phyloP scores from a whole-genome alignment of 2,329 filamentous ascomycete genomes.

The Cadophora malorum region DNA sequence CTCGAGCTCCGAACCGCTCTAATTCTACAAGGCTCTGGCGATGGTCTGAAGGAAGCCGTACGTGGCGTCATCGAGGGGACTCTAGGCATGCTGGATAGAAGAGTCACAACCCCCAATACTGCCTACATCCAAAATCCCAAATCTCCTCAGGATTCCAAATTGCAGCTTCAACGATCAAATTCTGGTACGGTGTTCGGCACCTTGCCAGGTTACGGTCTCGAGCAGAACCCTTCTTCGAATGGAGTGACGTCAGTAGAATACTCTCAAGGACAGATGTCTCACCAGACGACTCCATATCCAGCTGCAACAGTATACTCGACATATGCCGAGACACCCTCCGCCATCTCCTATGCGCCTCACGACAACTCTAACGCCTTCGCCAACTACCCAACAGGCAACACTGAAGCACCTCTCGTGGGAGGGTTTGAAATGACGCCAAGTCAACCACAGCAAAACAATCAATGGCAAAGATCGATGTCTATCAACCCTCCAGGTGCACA shows the following conservation, averaged over 20 bases:
- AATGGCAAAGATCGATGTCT: slow-evolving; percentile 35
- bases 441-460: slow-evolving; percentile 45
- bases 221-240: slow-evolving; percentile 23
- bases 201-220: slow-evolving; percentile 28
- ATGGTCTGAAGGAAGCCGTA: slow-evolving; percentile 55
- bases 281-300: slow-evolving; percentile 43
- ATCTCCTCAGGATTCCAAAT: slow-evolving; percentile 23
- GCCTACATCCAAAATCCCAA: slow-evolving; percentile 32
- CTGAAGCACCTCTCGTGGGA: slow-evolving; percentile 39
- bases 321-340: slow-evolving; percentile 38
- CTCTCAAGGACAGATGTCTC: slow-evolving; percentile 35
- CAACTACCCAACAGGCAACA: slow-evolving; percentile 29
- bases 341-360: slow-evolving; percentile 37
- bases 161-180: slow-evolving; percentile 14
- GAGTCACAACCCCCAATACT: slow-evolving; percentile 49
- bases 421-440: slow-evolving; percentile 39
- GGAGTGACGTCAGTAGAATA: slow-evolving; percentile 22
- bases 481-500: slow-evolving; percentile 36
- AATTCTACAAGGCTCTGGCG: slow-evolving; percentile 51
- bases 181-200: slow-evolving; percentile 20
- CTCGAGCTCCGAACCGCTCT: neutral
- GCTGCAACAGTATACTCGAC: slow-evolving; percentile 42
- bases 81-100: slow-evolving; percentile 52
- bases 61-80: slow-evolving; percentile 55
- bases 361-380: slow-evolving; percentile 33